Conservation (phyloP, 345 rosid genomes). For the Syzygium aqueum region DNA sequence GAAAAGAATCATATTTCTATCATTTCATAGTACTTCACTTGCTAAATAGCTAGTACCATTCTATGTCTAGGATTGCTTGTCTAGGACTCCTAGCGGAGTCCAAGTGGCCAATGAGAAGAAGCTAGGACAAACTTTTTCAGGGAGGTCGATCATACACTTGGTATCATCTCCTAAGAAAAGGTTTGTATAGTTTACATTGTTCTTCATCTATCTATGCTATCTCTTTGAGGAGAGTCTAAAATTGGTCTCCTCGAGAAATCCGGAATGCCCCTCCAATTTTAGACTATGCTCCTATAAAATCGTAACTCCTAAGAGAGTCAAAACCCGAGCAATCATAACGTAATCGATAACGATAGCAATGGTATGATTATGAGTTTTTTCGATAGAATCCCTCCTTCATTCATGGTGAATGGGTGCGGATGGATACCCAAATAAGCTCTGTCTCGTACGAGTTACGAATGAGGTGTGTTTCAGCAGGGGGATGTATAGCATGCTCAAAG, state of each 20-base stretch:
- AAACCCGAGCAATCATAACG: neutral
- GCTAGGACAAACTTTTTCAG: neutral
- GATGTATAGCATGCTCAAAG: neutral
- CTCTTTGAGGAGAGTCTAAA: neutral
- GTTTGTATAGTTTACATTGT: neutral
- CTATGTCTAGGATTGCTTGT: neutral
- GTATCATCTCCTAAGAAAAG: neutral
- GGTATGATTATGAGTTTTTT: neutral
- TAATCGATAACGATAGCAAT: neutral
- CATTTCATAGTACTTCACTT: neutral
- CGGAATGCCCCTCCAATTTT: neutral
- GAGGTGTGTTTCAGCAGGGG: neutral
- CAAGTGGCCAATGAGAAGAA: neutral
- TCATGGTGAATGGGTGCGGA: neutral
- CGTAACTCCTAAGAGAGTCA: neutral
- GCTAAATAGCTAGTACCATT: neutral
- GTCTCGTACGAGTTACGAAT: neutral
- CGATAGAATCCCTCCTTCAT: neutral
- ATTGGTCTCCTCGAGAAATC: neutral
- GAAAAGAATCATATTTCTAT: neutral
- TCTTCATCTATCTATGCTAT: neutral
- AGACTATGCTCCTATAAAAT: neutral
- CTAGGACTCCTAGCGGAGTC: neutral
- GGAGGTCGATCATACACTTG: neutral
- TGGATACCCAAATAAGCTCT: neutral